These are phyloP conservation scores for Cicer cuneatum DNA, from an alignment of 306 rosid species.

Conservation along the genomic window DNA sequence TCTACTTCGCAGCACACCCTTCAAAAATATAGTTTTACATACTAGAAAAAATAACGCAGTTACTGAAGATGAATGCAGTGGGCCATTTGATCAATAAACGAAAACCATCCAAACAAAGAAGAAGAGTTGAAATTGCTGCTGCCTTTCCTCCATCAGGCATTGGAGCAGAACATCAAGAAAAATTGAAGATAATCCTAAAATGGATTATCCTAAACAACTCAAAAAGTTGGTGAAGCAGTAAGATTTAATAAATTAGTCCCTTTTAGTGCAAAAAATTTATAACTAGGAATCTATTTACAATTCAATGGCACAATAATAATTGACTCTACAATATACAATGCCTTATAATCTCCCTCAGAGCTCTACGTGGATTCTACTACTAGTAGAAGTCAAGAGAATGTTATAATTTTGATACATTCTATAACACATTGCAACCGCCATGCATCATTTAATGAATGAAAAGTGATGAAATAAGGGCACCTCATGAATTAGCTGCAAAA, in stretches of 20 bases:
- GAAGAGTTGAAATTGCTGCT: background rate
- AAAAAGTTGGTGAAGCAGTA: constrained; percentile 6
- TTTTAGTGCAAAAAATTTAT: background rate
- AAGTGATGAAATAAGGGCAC: constrained; percentile 4
- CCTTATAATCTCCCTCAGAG: constrained; percentile 13
- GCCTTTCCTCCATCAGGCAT: background rate
- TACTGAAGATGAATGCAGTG: background rate
- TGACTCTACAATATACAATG: constrained; percentile 37
- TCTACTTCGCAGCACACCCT: too few relatives aligned
- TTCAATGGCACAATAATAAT: constrained; percentile 34
- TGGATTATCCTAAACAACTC: constrained; percentile 13
- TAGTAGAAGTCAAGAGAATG: constrained; percentile 29
- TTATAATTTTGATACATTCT: constrained; percentile 24
- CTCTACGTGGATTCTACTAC: constrained; percentile 21
- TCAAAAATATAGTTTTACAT: too few relatives aligned
- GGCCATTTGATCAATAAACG: background rate
- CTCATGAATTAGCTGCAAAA: constrained; percentile 81
- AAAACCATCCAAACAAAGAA: background rate
- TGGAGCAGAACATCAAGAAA: background rate
- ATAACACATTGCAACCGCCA: background rate
- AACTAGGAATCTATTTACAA: constrained; percentile 48
- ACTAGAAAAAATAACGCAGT: too few relatives aligned
- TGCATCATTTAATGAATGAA: constrained; percentile 14
- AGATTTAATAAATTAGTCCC: background rate
- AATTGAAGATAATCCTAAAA: constrained; percentile 10